Evolutionary conservation across 257 asterid species (phyloP), one percentile per base, ranked within the genome.

Genomic region (Cinchona pubescens): DNA sequence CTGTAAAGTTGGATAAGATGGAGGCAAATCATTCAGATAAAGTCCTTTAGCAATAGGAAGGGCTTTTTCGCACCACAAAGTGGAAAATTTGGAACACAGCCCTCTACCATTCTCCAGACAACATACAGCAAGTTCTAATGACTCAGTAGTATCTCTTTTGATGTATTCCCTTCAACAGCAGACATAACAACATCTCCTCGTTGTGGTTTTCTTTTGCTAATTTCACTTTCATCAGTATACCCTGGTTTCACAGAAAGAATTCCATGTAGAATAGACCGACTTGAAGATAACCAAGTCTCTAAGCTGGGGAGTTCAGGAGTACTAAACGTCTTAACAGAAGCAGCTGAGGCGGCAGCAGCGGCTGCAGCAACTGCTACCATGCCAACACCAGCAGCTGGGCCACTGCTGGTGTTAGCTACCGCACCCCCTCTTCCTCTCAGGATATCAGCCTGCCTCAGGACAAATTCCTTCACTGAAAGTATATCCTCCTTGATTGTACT

Each of bases 361-460:
- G 97, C 96, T 0, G 98, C 97, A 14, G 96, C 97, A 61, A 91
- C 96, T 42, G 97, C 98, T 78, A 86, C 93, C 97, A 92, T 92
- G 81, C 98, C 98, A 72, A 80, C 96, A 42, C 92, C 92, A 6
- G 88, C 85, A 79, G 85, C 81, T 61, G 96, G 80, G 76, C 92
- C 86, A 74, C 85, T 85, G 79, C 59, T 87, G 81, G 85, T 80
- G 78, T 80, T 81, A 45, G 89, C 67, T 82, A 82, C 87, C 78
- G 76, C 80, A 79, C 88, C 76, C 76, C 96, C 96, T 86, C 85
- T 89, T 73, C 97, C 99, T 83, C 94, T 87, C 45, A 92, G 78
- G 76, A 92, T 85, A 83, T 90, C 94, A 79, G 87, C 81, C 79
- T 95, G 98, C 82, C 90, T 88, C 59, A 58, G 78, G 73, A 95